Evolutionary conservation across 768 basidiomycete genomes (phyloP), one percentile per base, ranked within the genome.

Genomic region (Tricholoma furcatifolium): DNA sequence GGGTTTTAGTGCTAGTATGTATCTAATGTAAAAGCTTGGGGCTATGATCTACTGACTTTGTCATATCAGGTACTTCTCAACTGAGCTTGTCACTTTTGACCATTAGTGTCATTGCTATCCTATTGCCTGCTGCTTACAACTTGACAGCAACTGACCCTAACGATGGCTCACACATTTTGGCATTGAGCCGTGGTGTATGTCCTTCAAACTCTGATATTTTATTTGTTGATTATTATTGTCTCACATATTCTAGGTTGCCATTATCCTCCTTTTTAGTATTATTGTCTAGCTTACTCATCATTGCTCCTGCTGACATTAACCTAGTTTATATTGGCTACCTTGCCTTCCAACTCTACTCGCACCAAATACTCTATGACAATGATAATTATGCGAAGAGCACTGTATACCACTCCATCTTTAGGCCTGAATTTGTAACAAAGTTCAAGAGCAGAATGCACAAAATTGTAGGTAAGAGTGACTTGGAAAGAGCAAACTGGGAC

Each of bases 91-190:
- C 90, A 2, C 65, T 93, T 10, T 70, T 93, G 50, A 87, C 81
- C 24, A 74, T 93, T 47, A 89, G 89, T 59, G 91, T 92, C 46
- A 85, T 88, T 60, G 91, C 84, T 46, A 75, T 92, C 8, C 73
- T 93, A 9, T 70, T 93, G 15, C 90, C 90, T 4, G 88, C 88
- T 21, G 91, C 88, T 1, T 94, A 89, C 68, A 85, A 91, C 57
- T 78, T 87, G 55, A 72, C 80, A 6, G 68, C 68, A 20, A 60
- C 65, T 8, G 49, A 62, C 49, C 41, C 67, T 32, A 38, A 55
- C 45, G 75, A 80, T 54, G 61, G 51, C 11, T 40, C 58, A 6
- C 77, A 80, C 54, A 82, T 90, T 42, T 68, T 92, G 35, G 70
- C 76, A 53, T 80, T 88, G 67, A 91, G 88, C 59, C 89, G 80